Evolutionary conservation across 2,329 filamentous ascomycete species (phyloP), one percentile per base, ranked within the genome.

Genomic region (Thermomyces lanuginosus): DNA sequence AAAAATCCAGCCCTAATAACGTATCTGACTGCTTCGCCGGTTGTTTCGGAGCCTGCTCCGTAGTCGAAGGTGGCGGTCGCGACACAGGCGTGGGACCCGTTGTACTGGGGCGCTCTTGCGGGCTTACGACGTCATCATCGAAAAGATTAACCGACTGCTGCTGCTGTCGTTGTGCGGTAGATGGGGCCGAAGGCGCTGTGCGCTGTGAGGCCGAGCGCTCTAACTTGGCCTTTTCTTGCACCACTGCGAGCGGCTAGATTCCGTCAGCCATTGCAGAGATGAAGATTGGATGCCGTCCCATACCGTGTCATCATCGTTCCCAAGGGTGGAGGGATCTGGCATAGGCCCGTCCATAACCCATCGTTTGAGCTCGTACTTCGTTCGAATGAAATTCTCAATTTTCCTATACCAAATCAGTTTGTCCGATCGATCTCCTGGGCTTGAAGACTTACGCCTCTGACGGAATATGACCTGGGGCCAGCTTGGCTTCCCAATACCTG

Each of bases 361-460:
- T 59, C 91, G 69, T 69, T 92, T 95, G 28, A 89, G 78, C 53
- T 98, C 89, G 55, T 98, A 98, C 57, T 98, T 98, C 30, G 91
- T 98, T 40, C 89, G 75, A 44, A 98, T 95, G 48, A 98, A 98
- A 63, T 95, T 98, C 66, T 98, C 89, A 43, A 98, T 95, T 66
- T 98, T 98, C 40, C 64, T 69, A 33, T 28, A 26, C 6, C 2
- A 14, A 11, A 9, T n/a, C n/a, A n/a, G 2, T 8, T 22, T 43
- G 17, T 44, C 38, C 20, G 33, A 28, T 24, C 9, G 11, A 16
- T 29, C 5, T 1, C 23, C 15, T 21, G 13, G 13, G 13, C 5
- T 11, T 9, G 21, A 26, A 21, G 33, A 55, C 61, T 42, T 53
- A 68, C 61, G 79, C 70, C 61, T 98, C 91, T 12, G 86, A 92